Evolutionary conservation across 192 early-diverging fungal species (phyloP).

Genomic region (Coemansia sp.): DNA sequence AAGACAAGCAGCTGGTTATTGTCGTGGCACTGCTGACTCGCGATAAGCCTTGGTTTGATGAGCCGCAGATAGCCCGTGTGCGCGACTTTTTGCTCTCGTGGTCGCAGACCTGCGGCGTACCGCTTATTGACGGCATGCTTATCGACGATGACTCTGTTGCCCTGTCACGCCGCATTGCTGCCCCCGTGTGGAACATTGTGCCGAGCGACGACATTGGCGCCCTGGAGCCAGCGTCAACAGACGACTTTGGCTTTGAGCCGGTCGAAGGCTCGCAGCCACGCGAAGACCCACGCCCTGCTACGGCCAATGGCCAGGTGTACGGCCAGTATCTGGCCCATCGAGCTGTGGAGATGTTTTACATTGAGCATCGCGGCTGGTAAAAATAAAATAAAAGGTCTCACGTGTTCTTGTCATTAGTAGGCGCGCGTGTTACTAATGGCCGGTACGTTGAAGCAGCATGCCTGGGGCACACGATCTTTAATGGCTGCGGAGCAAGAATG

Average conservation of each 20-base stretch:
- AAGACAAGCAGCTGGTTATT: constrained; percentile 37
- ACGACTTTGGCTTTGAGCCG: neutral
- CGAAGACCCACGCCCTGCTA: neutral
- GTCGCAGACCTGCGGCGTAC: constrained; percentile 34
- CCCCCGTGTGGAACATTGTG: constrained; percentile 27
- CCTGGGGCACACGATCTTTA: neutral
- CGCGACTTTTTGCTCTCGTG: constrained; percentile 37
- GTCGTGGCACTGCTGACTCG: constrained; percentile 34
- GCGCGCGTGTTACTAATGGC: neutral
- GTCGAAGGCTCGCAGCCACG: neutral
- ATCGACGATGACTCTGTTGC: constrained; percentile 9
- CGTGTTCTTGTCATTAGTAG: neutral
- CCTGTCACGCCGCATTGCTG: constrained; percentile 9
- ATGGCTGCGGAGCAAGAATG: neutral
- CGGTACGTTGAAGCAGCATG: neutral
- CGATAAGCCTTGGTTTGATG: constrained; percentile 42
- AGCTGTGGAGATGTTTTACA: constrained; percentile 52
- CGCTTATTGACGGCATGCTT: constrained; percentile 41
- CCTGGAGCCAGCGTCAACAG: neutral
- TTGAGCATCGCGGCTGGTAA: constrained; percentile 55
- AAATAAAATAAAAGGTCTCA: neutral
- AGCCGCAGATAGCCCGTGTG: constrained; percentile 25
- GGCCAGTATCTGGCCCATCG: constrained; percentile 51
- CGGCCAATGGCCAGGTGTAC: constrained; percentile 14
- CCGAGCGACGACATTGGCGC: constrained; percentile 6